Evolutionary conservation across 257 asterid species (phyloP).

Genomic region (Mentha longifolia): DNA sequence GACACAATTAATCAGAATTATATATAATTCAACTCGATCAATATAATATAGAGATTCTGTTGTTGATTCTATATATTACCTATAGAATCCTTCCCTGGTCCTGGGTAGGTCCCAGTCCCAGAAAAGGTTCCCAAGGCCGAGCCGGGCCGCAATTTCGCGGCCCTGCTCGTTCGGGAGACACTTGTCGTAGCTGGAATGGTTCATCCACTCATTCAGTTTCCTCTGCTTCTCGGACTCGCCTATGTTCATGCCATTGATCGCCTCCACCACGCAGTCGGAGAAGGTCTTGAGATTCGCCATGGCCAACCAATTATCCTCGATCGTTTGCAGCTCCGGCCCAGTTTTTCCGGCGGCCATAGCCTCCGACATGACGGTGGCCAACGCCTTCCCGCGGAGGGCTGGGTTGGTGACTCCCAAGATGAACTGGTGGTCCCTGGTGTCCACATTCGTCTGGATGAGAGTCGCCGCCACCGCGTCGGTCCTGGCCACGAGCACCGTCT

Average conservation of each 20-base stretch:
- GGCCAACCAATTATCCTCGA: slow-evolving; percentile 84
- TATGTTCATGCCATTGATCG: slow-evolving; percentile 55
- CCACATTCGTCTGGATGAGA: slow-evolving; percentile 85
- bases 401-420: slow-evolving; percentile 82
- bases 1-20: neutral
- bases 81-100: slow-evolving; percentile 95
- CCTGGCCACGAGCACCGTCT: slow-evolving; percentile 88
- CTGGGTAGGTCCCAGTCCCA: slow-evolving; percentile 96
- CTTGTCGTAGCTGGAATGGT: slow-evolving; percentile 60
- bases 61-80: slow-evolving; percentile 18
- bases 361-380: slow-evolving; percentile 68
- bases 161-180: slow-evolving; percentile 80
- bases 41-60: too few relatives aligned
- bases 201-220: slow-evolving; percentile 83
- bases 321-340: slow-evolving; percentile 77
- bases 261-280: slow-evolving; percentile 74
- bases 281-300: slow-evolving; percentile 79
- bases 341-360: slow-evolving; percentile 87
- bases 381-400: slow-evolving; percentile 57
- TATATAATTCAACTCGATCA: too few relatives aligned
- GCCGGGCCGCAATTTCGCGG: slow-evolving; percentile 59
- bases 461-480: slow-evolving; percentile 94
- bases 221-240: slow-evolving; percentile 67
- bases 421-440: slow-evolving; percentile 88
- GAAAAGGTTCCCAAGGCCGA: slow-evolving; percentile 66